Conservation (phyloP, 2,329 filamentous ascomycete species). For the Paecilomyces dactylethromorphus region DNA sequence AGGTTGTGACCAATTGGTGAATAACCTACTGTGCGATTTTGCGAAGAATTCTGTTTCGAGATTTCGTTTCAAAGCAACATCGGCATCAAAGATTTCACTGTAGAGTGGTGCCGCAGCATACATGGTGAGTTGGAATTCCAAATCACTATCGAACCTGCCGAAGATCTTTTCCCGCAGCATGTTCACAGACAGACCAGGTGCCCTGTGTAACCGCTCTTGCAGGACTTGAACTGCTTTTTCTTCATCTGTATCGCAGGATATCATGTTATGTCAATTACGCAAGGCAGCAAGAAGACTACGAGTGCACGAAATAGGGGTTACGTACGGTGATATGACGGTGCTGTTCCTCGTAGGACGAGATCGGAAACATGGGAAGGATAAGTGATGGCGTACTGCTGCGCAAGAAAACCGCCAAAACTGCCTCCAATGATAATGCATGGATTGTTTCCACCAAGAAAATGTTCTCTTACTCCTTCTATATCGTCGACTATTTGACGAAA, state of each 20-base stretch:
- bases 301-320: not conserved
- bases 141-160: conserved; percentile 28
- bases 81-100: conserved; percentile 27
- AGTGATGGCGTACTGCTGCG: conserved; percentile 34
- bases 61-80: conserved; percentile 22
- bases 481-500: not conserved
- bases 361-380: conserved; percentile 24
- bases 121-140: conserved; percentile 33
- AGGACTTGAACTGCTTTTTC: conserved; percentile 7
- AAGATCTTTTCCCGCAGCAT: conserved; percentile 36
- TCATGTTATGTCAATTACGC: no score
- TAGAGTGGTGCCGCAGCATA: conserved; percentile 34
- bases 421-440: conserved; percentile 31
- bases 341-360: conserved; percentile 32
- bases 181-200: conserved; percentile 29
- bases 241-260: not conserved
- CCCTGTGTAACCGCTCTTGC: conserved; percentile 24
- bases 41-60: conserved; percentile 27
- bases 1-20: not conserved
- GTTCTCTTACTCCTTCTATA: conserved; percentile 14
- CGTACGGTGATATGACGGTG: conserved; percentile 32
- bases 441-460: conserved; percentile 21
- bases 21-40: conserved; percentile 10
- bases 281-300: not conserved
- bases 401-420: conserved; percentile 36